A percentile compares a stretch with the other conserved stretches of the same genome.
Evolutionary conservation across 2,329 filamentous ascomycete species (phyloP).

Genomic region (Stromatinia cepivora): DNA sequence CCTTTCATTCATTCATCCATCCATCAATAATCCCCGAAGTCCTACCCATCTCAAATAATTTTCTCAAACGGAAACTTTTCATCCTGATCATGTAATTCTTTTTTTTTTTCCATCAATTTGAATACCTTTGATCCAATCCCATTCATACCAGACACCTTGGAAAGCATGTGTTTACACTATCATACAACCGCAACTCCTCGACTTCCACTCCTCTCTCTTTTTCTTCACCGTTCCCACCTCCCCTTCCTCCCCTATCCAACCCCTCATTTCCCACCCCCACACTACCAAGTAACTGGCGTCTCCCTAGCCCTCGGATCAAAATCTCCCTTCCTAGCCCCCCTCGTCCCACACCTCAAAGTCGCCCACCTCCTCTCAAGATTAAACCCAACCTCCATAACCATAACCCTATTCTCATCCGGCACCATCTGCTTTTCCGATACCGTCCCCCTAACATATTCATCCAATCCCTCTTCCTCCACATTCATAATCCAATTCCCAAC

Average conservation of each 20-base stretch:
- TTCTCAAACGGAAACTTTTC: too few species aligned
- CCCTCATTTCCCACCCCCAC: too few species aligned
- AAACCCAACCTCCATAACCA: slow-evolving; percentile 41
- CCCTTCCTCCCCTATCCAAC: neutral
- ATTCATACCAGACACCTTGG: neutral
- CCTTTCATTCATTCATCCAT: neutral
- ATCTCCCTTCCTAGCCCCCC: slow-evolving; percentile 34
- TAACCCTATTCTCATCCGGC: slow-evolving; percentile 35
- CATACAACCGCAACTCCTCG: neutral
- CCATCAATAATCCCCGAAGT: neutral
- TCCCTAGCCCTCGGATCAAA: slow-evolving; percentile 32
- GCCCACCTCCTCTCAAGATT: slow-evolving; percentile 38
- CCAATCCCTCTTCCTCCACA: slow-evolving; percentile 42
- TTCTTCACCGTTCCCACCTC: neutral
- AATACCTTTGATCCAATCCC: neutral
- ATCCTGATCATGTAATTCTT: neutral
- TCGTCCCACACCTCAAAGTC: slow-evolving; percentile 37
- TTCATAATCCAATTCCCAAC: slow-evolving; percentile 37
- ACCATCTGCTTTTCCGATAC: slow-evolving; percentile 46
- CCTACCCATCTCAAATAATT: neutral
- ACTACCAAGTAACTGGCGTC: slow-evolving; percentile 32
- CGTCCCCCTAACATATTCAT: slow-evolving; percentile 56
- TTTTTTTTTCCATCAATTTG: neutral
- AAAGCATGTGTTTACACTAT: slow-evolving; percentile 2
- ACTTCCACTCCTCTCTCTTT: neutral